Evolutionary conservation across 345 rosid species (phyloP).

Genomic region (Heritiera littoralis): DNA sequence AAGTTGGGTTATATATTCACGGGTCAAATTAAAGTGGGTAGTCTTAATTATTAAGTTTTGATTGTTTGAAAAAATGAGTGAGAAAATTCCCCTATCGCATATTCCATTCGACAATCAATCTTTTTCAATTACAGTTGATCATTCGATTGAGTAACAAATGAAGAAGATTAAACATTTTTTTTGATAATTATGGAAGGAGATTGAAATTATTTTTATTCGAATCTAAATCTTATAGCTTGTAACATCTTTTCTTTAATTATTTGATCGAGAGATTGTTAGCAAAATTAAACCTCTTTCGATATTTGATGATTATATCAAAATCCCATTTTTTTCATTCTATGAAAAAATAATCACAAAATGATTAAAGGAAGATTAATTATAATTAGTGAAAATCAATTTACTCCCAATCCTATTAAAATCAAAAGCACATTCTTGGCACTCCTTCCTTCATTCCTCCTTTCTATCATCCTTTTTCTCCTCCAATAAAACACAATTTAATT

Average conservation of each 20-base stretch:
- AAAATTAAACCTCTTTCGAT: too few species aligned
- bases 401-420: conserved; percentile 32
- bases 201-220: too few species aligned
- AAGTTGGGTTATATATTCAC: background rate
- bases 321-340: conserved; percentile 9
- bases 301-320: conserved; percentile 10
- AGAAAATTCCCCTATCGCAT: background rate
- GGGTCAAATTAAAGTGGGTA: background rate
- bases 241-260: too few species aligned
- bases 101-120: background rate
- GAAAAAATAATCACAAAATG: conserved; percentile 29
- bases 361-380: background rate
- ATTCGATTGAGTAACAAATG: background rate
- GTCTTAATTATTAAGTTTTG: background rate
- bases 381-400: conserved; percentile 32
- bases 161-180: background rate
- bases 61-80: background rate
- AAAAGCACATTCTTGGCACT: conserved; percentile 22
- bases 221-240: too few species aligned
- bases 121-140: too few species aligned
- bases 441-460: background rate
- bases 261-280: too few species aligned
- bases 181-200: too few species aligned
- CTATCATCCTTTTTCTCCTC: background rate
- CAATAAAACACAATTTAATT: background rate